Conservation (phyloP, 108 stramenopile genomes). For the Skeletonema costatum region DNA sequence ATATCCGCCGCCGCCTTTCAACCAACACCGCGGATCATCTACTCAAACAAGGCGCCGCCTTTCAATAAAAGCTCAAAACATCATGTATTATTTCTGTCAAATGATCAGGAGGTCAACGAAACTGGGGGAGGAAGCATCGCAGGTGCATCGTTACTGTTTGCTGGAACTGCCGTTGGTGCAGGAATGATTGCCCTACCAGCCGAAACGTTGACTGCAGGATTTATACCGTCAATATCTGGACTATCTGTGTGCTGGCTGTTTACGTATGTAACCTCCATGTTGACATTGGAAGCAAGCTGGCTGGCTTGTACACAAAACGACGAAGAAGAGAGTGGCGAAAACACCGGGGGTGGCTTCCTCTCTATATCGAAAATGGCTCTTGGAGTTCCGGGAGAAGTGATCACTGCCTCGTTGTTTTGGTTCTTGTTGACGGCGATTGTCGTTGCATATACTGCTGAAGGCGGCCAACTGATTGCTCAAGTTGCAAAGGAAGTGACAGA, state of each 20-base stretch:
- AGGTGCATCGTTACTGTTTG: constrained; percentile 49
- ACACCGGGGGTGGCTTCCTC: constrained; percentile 29
- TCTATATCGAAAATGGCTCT: constrained; percentile 37
- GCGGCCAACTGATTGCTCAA: constrained; percentile 35
- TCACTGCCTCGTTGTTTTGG: constrained; percentile 52
- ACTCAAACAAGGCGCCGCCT: neutral
- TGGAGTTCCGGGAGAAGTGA: constrained; percentile 35
- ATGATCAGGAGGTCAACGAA: neutral
- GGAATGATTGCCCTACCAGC: constrained; percentile 46
- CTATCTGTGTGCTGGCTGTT: constrained; percentile 42
- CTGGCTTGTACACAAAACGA: constrained; percentile 10
- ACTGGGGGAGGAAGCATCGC: constrained; percentile 31
- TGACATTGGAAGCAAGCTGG: constrained; percentile 50
- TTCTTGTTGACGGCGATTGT: constrained; percentile 47
- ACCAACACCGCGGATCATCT: neutral
- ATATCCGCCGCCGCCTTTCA: neutral
- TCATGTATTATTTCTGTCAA: neutral
- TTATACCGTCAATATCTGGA: constrained; percentile 34
- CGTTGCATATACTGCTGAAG: constrained; percentile 48
- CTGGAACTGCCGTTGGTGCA: constrained; percentile 48
- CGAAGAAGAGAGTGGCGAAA: neutral
- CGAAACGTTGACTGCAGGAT: constrained; percentile 41
- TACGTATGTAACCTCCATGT: constrained; percentile 45
- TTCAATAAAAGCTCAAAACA: neutral
- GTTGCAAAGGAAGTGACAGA: constrained; percentile 24